These are phyloP conservation scores for Xylariales sp. DNA, from an alignment of 2,329 filamentous ascomycete species.

Conservation along the genomic window DNA sequence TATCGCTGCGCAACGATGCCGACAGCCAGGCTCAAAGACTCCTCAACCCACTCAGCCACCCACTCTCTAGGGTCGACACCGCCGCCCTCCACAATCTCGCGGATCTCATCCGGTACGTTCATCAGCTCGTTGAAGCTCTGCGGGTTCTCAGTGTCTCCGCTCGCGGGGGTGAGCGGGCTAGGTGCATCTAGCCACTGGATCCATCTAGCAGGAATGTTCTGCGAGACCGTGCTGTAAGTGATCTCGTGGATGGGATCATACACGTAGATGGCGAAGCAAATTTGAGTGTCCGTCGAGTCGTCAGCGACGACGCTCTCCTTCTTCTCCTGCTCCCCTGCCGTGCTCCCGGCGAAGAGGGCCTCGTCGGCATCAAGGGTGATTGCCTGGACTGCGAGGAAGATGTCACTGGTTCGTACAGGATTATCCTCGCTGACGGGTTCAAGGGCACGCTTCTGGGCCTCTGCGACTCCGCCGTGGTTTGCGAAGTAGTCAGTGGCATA, in stretches of 20 bases:
- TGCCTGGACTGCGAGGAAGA: constrained; percentile 94
- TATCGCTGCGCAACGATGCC: constrained; percentile 92
- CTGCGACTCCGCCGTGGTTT: constrained; percentile 71
- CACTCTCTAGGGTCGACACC: constrained; percentile 91
- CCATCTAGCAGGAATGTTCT: constrained; percentile 81
- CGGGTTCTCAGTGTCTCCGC: constrained; percentile 39
- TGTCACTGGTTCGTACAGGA: constrained; percentile 86
- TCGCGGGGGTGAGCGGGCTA: constrained; percentile 48
- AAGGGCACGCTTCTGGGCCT: constrained; percentile 73
- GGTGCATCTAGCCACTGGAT: constrained; percentile 84
- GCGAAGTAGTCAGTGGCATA: constrained; percentile 85
- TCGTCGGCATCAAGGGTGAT: constrained; percentile 61
- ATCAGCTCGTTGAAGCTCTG: constrained; percentile 30
- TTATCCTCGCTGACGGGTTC: constrained; percentile 79
- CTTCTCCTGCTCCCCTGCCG: constrained; percentile 50
- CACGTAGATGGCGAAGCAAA: constrained; percentile 74
- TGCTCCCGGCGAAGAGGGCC: constrained; percentile 62
- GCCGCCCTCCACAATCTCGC: constrained; percentile 71
- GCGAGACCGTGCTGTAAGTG: constrained; percentile 77
- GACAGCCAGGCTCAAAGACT: constrained; percentile 70
- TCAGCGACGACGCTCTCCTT: constrained; percentile 48
- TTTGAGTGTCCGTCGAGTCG: constrained; percentile 51
- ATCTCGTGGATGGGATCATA: constrained; percentile 90
- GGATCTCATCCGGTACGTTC: constrained; percentile 75
- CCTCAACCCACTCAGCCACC: constrained; percentile 97